These are phyloP conservation scores for Entamoeba moshkovskii DNA, from an alignment of 208 protist species.

Conservation along the genomic window DNA sequence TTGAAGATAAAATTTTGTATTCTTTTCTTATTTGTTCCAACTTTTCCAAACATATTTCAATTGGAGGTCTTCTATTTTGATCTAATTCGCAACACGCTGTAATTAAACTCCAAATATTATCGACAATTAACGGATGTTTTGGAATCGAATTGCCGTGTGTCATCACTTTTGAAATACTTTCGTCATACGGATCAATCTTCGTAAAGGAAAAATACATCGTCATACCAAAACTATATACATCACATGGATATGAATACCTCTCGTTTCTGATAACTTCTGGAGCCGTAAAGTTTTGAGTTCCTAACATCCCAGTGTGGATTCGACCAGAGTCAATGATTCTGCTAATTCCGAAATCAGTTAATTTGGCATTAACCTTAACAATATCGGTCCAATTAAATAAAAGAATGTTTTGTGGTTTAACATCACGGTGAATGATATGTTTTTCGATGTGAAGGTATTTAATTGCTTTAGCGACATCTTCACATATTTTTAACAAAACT, in stretches of 20 bases:
- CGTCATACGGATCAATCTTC: background rate
- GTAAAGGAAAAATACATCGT: background rate
- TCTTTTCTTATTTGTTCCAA: background rate
- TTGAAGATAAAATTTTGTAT: background rate
- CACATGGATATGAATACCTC: background rate
- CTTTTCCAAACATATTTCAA: background rate
- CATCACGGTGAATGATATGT: background rate
- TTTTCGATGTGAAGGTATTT: background rate
- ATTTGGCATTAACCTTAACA: background rate
- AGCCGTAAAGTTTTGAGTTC: background rate
- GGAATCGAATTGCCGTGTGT: background rate
- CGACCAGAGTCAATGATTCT: background rate
- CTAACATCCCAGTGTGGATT: background rate
- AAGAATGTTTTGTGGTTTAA: background rate
- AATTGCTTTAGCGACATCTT: background rate
- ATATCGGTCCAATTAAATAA: slow-evolving; percentile 3
- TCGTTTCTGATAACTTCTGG: background rate
- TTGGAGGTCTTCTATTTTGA: background rate
- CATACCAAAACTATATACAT: background rate
- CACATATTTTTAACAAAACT: background rate
- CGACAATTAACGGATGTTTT: background rate
- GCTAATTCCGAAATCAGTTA: background rate
- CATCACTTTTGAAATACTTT: background rate
- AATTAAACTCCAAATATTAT: background rate
- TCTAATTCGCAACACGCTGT: background rate